Conservation (phyloP, 2,329 filamentous ascomycete genomes). For the Pyrenochaeta sp. region DNA sequence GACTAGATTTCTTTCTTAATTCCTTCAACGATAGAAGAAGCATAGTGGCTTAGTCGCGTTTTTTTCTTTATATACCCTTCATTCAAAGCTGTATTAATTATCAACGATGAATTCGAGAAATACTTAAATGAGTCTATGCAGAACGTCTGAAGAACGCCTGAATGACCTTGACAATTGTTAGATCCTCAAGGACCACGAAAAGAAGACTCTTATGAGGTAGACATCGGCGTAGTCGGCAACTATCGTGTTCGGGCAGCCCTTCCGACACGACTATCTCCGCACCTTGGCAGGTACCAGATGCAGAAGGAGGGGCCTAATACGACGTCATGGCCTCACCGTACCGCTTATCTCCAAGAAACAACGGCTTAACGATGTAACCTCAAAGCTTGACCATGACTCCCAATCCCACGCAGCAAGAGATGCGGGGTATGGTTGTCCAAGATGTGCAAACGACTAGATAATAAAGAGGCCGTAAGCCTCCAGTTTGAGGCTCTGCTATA, state of each 20-base stretch:
- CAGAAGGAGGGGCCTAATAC: neutral
- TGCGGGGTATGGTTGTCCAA: slow-evolving; percentile 20
- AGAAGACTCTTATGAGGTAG: no score
- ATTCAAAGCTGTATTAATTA: no score
- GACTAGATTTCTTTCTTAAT: no score
- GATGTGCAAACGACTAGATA: slow-evolving; percentile 2
- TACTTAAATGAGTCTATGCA: no score
- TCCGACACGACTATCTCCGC: neutral
- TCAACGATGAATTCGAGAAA: no score
- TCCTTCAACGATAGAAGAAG: no score
- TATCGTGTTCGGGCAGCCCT: neutral
- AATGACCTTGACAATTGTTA: no score
- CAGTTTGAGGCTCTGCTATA: neutral
- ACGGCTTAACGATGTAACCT: slow-evolving; percentile 30
- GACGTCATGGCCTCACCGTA: neutral
- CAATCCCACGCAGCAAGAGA: slow-evolving; percentile 6
- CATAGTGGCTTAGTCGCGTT: no score
- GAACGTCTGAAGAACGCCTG: no score
- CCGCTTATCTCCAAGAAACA: slow-evolving; percentile 8
- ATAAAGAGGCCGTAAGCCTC: neutral
- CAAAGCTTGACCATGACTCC: slow-evolving; percentile 16
- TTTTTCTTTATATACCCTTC: no score
- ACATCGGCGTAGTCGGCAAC: neutral
- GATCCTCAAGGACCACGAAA: no score
- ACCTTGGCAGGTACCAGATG: slow-evolving; percentile 1